A percentile compares a stretch with the other conserved stretches of the same genome.
These are phyloP conservation scores for Fusarium cicatricum DNA, from an alignment of 2,329 filamentous ascomycete genomes.

Conservation along the genomic window DNA sequence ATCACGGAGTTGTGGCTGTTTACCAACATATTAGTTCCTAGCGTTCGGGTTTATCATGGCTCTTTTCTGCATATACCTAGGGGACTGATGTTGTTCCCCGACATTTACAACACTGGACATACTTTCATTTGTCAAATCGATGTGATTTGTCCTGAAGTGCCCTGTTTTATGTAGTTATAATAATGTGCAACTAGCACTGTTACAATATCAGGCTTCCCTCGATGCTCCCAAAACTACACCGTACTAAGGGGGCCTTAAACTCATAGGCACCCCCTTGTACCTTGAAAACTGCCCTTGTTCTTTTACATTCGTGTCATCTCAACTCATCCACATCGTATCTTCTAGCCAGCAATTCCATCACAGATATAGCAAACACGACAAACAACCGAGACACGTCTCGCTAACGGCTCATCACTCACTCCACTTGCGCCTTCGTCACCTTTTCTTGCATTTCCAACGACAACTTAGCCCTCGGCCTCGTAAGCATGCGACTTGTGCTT, in stretches of 20 bases:
- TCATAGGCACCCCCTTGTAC: not conserved
- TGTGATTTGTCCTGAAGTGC: too few species aligned
- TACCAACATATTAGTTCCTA: conserved; percentile 37
- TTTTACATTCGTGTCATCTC: not conserved
- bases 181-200: too few species aligned
- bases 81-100: conserved; percentile 10
- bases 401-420: not conserved
- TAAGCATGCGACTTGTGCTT: conserved; percentile 98
- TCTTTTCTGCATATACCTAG: conserved; percentile 16
- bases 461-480: conserved; percentile 72
- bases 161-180: too few species aligned
- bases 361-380: not conserved
- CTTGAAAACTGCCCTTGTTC: not conserved
- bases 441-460: not conserved
- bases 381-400: conserved; percentile 2
- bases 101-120: conserved; percentile 12
- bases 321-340: not conserved
- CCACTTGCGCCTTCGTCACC: not conserved
- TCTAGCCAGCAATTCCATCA: not conserved
- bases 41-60: conserved; percentile 34
- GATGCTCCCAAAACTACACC: too few species aligned
- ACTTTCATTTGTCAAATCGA: conserved; percentile 16
- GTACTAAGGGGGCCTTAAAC: too few species aligned
- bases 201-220: too few species aligned
- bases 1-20: conserved; percentile 36